Conservation (phyloP, 495 filamentous ascomycete genomes). For the Zalerion maritima region DNA sequence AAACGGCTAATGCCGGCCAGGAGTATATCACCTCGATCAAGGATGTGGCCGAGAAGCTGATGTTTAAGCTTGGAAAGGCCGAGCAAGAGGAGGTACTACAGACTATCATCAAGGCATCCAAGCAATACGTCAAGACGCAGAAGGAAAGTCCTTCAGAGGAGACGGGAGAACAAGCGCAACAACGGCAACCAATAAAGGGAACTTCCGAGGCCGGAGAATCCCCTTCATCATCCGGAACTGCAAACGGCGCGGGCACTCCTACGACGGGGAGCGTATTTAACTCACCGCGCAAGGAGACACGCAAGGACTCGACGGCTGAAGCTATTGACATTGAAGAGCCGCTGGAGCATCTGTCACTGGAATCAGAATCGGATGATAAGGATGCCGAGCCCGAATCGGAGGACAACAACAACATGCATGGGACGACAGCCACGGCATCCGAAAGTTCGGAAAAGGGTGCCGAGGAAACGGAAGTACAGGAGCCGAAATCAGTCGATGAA, state of each 20-base stretch:
- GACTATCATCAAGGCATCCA: conserved; percentile 28
- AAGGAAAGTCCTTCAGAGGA: conserved; percentile 16
- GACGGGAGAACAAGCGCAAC: conserved; percentile 5
- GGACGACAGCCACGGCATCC: background rate
- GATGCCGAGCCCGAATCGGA: background rate
- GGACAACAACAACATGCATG: background rate
- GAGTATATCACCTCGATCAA: conserved; percentile 30
- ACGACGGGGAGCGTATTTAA: conserved; percentile 1
- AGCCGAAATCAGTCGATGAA: background rate
- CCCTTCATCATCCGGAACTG: conserved; percentile 3
- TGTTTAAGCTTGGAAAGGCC: conserved; percentile 11
- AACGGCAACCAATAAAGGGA: conserved; percentile 2
- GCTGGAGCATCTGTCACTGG: conserved; percentile 19
- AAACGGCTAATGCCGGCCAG: conserved; percentile 13
- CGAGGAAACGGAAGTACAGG: background rate
- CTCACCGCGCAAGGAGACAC: conserved; percentile 10
- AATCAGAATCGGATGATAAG: background rate
- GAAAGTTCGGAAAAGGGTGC: background rate
- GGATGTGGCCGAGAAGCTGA: conserved; percentile 18
- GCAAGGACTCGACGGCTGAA: conserved; percentile 24
- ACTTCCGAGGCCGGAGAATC: conserved; percentile 8
- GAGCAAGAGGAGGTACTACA: conserved; percentile 25
- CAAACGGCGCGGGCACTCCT: background rate
- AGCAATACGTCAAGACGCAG: conserved; percentile 23
- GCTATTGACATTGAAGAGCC: conserved; percentile 34